A percentile compares a stretch with the other conserved stretches of the same genome.
These are phyloP conservation scores for Penicillium sp. DNA, from an alignment of 2,329 filamentous ascomycete species.

Conservation along the genomic window DNA sequence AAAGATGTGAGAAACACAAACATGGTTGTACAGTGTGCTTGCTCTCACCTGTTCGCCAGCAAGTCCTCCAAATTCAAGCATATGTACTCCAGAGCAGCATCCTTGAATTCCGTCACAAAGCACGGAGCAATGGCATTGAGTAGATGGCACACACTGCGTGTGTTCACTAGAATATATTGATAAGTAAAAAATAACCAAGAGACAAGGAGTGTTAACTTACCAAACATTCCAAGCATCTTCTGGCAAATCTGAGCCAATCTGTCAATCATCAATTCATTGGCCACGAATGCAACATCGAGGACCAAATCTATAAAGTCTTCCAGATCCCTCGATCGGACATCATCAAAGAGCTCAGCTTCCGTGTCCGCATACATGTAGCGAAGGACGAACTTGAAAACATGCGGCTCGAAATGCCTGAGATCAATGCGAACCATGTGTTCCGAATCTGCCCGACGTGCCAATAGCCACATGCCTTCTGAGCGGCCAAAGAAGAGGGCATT, in stretches of 20 bases:
- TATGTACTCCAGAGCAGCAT: conserved; percentile 79
- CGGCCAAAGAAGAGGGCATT: conserved; percentile 81
- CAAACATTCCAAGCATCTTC: conserved; percentile 65
- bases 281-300: conserved; percentile 77
- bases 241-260: conserved; percentile 84
- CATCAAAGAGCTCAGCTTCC: conserved; percentile 71
- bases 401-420: no score
- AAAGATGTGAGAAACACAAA: no score
- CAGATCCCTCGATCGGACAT: conserved; percentile 59
- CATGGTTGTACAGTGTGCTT: no score
- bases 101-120: conserved; percentile 74
- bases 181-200: no score
- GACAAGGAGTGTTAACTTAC: no score
- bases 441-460: no score
- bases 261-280: conserved; percentile 93
- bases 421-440: no score
- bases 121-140: conserved; percentile 80
- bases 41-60: conserved; percentile 75
- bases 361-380: conserved; percentile 74
- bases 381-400: conserved; percentile 72
- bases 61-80: conserved; percentile 85
- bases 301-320: conserved; percentile 84
- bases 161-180: no score
- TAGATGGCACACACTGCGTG: conserved; percentile 73
- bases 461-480: conserved; percentile 78